Evolutionary conservation across 768 basidiomycete species (phyloP).

Genomic region (Suillus fuscotomentosus): DNA sequence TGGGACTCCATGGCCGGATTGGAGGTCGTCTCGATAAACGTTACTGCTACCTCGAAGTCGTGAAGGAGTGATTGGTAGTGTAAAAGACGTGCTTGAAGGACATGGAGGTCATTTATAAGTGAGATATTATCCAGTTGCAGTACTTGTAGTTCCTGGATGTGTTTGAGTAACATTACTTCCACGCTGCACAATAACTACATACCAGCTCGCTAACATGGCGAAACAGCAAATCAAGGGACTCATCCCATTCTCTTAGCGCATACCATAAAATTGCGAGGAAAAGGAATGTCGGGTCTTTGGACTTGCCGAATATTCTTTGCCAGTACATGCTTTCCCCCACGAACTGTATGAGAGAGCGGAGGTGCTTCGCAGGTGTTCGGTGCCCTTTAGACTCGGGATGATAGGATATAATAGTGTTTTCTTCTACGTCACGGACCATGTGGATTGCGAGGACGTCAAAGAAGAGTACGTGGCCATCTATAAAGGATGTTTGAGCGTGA

Average conservation of each 20-base stretch:
- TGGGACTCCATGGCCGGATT: slow-evolving; percentile 40
- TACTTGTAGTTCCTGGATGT: not conserved
- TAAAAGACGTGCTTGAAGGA: slow-evolving; percentile 48
- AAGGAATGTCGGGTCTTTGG: slow-evolving; percentile 47
- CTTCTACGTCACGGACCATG: not conserved
- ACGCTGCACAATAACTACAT: slow-evolving; percentile 11
- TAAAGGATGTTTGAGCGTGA: not conserved
- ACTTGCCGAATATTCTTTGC: slow-evolving; percentile 12
- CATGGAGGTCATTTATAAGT: slow-evolving; percentile 47
- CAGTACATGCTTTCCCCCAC: slow-evolving; percentile 17
- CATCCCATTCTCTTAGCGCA: slow-evolving; percentile 53
- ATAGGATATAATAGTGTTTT: slow-evolving; percentile 3
- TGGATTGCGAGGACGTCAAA: slow-evolving; percentile 2
- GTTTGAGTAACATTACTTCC: slow-evolving; percentile 2
- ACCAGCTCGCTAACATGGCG: slow-evolving; percentile 47
- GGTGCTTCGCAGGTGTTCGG: slow-evolving; percentile 6
- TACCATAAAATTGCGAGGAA: slow-evolving; percentile 49
- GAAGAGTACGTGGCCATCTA: slow-evolving; percentile 1
- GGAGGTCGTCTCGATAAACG: slow-evolving; percentile 42
- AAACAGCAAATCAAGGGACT: slow-evolving; percentile 45
- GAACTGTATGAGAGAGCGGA: slow-evolving; percentile 8
- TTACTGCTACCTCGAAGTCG: slow-evolving; percentile 45
- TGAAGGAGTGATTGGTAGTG: slow-evolving; percentile 45
- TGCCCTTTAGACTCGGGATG: not conserved
- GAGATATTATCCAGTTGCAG: not conserved